Base-by-base conservation (phyloP, 345 rosid genomes). In the Heritiera littoralis region DNA sequence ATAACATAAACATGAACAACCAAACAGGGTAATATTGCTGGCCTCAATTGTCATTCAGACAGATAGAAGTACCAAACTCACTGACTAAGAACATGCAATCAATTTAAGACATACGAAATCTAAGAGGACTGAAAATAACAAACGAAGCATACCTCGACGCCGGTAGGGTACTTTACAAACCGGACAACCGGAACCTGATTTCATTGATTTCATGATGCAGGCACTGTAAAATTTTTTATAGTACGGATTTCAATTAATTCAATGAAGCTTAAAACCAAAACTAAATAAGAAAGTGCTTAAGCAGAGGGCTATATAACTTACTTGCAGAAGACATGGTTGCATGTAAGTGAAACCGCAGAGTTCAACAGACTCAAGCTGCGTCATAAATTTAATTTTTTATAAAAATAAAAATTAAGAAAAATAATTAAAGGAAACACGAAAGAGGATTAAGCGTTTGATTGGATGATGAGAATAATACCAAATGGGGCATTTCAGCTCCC, bases 311-410 rank as follows among this genome's bases (percentile, higher is more conserved):
- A 66, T 6, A 59, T 46, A 48, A 64, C 89, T 86, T 87, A 93
- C 98, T 89, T 92, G 99, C 99, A 93, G 88, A 95, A 95, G 0
- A 89, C 87, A 80, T 95, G 99, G 77, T 95, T 95, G 80, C 98
- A 94, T 7, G 89, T 58, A 58, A 95, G 93, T 1, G 97, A 89
- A 79, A 80, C 95, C 0, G 97, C 92, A 10, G 90, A 90, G n/a
- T 54, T 68, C 65, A 93, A 86, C 66, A 95, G 78, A 84, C 97
- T 88, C 90, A 90, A 86, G 90, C 99, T 95, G 91, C 90, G 73
- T 80, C 11, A 54, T 18, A 12, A 46, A 45, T 56, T 11, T 1
- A 35, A 35, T 23, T 23, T 23, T 23, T 23, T 23, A 23, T 23
- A 35, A 35, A 12, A 56, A 0, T 7, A 1, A 2, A 20, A 5